phyloP scores from a whole-genome alignment of 1,139 yeast genomes.

The Geotrichum cucujoidarum region DNA sequence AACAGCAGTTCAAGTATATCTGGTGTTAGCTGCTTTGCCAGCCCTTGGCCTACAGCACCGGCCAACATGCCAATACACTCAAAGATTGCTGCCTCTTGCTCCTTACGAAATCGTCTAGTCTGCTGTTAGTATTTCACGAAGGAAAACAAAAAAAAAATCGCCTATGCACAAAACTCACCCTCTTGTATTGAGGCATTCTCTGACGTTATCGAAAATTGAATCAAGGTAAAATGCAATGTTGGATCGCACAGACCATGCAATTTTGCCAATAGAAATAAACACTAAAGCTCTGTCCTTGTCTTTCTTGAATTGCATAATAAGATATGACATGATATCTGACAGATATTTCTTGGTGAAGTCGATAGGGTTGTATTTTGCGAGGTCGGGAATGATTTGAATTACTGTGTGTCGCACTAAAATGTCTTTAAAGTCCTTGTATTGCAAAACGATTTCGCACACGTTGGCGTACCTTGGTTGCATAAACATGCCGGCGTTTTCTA shows the following conservation, averaged over 20 bases:
- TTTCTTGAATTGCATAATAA: conserved; percentile 72
- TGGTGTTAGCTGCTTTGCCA: conserved; percentile 79
- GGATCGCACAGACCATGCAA: conserved; percentile 77
- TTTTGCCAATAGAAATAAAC: conserved; percentile 77
- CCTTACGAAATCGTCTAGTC: conserved; percentile 54
- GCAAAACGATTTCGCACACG: conserved; percentile 69
- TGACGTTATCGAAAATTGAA: conserved; percentile 73
- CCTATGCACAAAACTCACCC: conserved; percentile 35
- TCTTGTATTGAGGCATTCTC: conserved; percentile 75
- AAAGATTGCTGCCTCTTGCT: conserved; percentile 81
- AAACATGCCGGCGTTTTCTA: conserved; percentile 59
- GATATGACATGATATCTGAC: conserved; percentile 73
- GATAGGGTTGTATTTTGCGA: conserved; percentile 74
- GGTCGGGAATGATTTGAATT: conserved; percentile 70
- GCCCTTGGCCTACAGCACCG: conserved; percentile 88
- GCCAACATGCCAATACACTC: conserved; percentile 86
- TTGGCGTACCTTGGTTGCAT: conserved; percentile 68
- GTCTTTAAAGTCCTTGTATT: conserved; percentile 73
- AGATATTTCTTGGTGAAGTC: conserved; percentile 76
- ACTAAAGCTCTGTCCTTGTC: conserved; percentile 74
- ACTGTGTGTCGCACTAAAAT: conserved; percentile 76
- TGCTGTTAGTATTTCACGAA: conserved; percentile 12
- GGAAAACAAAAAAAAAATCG: too few relatives aligned
- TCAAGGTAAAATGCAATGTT: conserved; percentile 86
- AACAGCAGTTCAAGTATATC: conserved; percentile 77